These are phyloP conservation scores for Sutorius eximius DNA, from an alignment of 1,284 basidiomycete genomes.

Conservation along the genomic window DNA sequence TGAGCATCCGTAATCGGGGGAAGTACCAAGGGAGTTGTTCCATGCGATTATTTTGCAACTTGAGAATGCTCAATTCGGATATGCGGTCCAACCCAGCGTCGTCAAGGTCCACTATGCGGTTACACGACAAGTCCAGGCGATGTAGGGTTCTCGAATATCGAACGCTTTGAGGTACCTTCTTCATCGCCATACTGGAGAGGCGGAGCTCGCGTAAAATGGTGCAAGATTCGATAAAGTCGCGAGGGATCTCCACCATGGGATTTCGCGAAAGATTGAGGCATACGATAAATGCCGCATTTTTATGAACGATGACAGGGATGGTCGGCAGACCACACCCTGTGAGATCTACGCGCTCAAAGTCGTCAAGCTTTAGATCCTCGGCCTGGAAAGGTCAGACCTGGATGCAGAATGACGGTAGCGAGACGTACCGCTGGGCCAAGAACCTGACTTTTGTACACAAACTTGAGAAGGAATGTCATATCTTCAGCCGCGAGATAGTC, in stretches of 20 bases:
- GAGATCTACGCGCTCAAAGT: slow-evolving; percentile 84
- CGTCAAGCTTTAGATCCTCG: slow-evolving; percentile 73
- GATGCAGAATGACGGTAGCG: neutral
- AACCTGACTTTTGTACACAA: slow-evolving; percentile 78
- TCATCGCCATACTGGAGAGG: slow-evolving; percentile 93
- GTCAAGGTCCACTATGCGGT: slow-evolving; percentile 88
- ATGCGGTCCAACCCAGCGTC: slow-evolving; percentile 84
- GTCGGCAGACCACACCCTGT: slow-evolving; percentile 83
- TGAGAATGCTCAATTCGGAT: slow-evolving; percentile 70
- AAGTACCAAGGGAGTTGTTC: slow-evolving; percentile 88
- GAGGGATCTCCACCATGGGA: slow-evolving; percentile 94
- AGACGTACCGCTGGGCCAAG: slow-evolving; percentile 63
- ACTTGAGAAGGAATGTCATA: slow-evolving; percentile 84
- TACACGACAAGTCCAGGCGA: slow-evolving; percentile 90
- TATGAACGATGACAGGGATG: slow-evolving; percentile 88
- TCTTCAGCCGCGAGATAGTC: slow-evolving; percentile 83
- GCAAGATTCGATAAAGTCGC: slow-evolving; percentile 95
- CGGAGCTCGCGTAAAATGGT: slow-evolving; percentile 82
- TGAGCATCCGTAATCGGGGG: slow-evolving; percentile 68
- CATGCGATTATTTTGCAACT: slow-evolving; percentile 92
- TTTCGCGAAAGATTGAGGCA: slow-evolving; percentile 92
- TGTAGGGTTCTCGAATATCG: slow-evolving; percentile 75
- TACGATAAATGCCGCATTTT: slow-evolving; percentile 84
- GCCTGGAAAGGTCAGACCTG: slow-evolving; percentile 41
- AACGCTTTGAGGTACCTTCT: slow-evolving; percentile 87